A percentile compares a stretch with the other conserved stretches of the same genome.
These are phyloP conservation scores for Mediolabrus comicus DNA, from an alignment of 108 stramenopile species.

Conservation along the genomic window DNA sequence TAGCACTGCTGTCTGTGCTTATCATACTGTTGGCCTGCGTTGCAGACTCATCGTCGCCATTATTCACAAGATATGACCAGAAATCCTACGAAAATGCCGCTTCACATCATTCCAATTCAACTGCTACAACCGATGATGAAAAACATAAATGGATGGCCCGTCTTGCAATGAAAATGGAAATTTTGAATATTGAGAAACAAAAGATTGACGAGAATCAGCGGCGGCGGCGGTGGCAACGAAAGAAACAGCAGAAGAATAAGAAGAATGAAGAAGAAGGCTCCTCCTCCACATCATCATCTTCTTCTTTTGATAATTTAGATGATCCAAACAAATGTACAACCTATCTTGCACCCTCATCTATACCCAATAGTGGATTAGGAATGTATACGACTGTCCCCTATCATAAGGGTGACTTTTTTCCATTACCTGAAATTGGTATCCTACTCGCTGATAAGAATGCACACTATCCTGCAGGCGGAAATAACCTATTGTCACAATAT, in stretches of 20 bases:
- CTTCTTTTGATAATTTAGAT: too few species aligned
- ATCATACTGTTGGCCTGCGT: too few species aligned
- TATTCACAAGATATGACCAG: neutral
- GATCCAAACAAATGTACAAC: slow-evolving; percentile 47
- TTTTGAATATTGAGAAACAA: too few species aligned
- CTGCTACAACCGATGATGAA: neutral
- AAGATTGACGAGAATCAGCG: neutral
- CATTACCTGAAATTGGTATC: slow-evolving; percentile 24
- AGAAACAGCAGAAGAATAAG: neutral
- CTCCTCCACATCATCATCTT: too few species aligned
- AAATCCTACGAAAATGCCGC: neutral
- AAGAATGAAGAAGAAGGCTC: too few species aligned
- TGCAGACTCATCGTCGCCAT: neutral
- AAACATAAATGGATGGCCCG: neutral
- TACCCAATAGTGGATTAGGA: slow-evolving; percentile 67
- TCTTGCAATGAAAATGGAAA: neutral
- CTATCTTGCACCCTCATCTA: slow-evolving; percentile 68
- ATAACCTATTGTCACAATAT: slow-evolving; percentile 6
- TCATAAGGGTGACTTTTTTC: neutral
- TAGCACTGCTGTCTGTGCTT: too few species aligned
- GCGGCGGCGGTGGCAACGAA: neutral
- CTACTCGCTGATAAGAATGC: slow-evolving; percentile 8
- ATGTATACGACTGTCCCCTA: slow-evolving; percentile 55
- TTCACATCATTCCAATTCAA: neutral
- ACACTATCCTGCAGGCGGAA: neutral